These are phyloP conservation scores for Tuber calosporum DNA, from an alignment of 495 filamentous ascomycete species.

Conservation along the genomic window DNA sequence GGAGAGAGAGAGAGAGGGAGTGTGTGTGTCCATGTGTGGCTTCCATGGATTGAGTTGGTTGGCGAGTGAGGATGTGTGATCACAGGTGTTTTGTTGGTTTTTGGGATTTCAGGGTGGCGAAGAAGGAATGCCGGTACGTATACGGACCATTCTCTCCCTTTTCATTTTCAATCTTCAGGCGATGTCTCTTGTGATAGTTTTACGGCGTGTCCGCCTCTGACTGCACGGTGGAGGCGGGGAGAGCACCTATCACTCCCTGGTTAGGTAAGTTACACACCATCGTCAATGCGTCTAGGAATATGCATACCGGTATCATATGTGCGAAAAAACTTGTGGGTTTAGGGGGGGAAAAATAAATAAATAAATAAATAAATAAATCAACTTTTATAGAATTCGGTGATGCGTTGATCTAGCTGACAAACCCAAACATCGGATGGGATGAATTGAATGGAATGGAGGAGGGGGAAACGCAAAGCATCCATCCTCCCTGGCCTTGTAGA, in stretches of 20 bases:
- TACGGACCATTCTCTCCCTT: not conserved
- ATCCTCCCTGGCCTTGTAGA: not conserved
- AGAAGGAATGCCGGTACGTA: not conserved
- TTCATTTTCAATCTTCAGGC: not conserved
- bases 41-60: not conserved
- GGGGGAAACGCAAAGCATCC: not conserved
- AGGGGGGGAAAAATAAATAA: no score
- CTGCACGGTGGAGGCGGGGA: no score
- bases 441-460: not conserved
- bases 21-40: not conserved
- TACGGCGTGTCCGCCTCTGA: no score
- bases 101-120: not conserved
- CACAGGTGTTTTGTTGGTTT: not conserved
- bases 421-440: not conserved
- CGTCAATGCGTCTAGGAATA: not conserved
- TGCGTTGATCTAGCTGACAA: not conserved
- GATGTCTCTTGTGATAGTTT: not conserved
- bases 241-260: not conserved
- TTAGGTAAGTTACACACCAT: not conserved
- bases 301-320: no score
- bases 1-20: no score
- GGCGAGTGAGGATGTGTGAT: not conserved
- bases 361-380: no score
- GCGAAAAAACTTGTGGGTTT: no score
- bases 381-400: no score